Conservation (phyloP, 2,329 filamentous ascomycete species). For the Sclerotinia spermophila region DNA sequence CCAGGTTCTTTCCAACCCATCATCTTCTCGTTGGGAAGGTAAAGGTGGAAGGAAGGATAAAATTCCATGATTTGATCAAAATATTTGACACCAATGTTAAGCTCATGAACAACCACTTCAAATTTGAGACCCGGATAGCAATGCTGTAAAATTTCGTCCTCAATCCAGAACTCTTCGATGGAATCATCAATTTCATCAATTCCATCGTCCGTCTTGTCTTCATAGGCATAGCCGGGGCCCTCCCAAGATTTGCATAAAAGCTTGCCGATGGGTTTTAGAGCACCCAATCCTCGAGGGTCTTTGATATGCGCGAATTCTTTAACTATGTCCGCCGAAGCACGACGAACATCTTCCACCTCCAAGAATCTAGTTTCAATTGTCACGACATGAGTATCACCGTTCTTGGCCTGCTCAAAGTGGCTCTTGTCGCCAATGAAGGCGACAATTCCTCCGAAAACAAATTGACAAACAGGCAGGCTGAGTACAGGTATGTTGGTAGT, state of each 20-base stretch:
- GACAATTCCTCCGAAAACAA: slow-evolving; percentile 45
- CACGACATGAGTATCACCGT: slow-evolving; percentile 41
- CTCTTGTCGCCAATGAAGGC: slow-evolving; percentile 39
- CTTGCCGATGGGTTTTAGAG: slow-evolving; percentile 45
- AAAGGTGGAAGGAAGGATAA: slow-evolving; percentile 60
- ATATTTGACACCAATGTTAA: slow-evolving; percentile 60
- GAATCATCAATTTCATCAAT: slow-evolving; percentile 32
- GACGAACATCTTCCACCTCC: slow-evolving; percentile 54
- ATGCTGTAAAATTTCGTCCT: slow-evolving; percentile 54
- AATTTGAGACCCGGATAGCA: slow-evolving; percentile 65
- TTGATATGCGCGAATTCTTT: slow-evolving; percentile 45
- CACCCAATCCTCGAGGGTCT: slow-evolving; percentile 35
- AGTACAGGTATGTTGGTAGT: slow-evolving; percentile 23
- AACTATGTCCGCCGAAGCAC: slow-evolving; percentile 42
- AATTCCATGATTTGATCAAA: slow-evolving; percentile 56
- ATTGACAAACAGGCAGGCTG: slow-evolving; percentile 41
- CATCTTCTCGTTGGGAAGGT: slow-evolving; percentile 69
- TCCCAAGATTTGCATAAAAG: slow-evolving; percentile 45
- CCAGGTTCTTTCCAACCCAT: slow-evolving; percentile 57
- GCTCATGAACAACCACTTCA: slow-evolving; percentile 50
- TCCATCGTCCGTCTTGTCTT: slow-evolving; percentile 32
- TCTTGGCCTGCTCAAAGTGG: slow-evolving; percentile 35
- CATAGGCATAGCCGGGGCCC: slow-evolving; percentile 33
- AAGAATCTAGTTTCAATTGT: slow-evolving; percentile 53
- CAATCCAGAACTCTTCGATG: slow-evolving; percentile 62